These are phyloP conservation scores for Exophiala spinifera DNA, from an alignment of 2,329 filamentous ascomycete species.

Conservation along the genomic window DNA sequence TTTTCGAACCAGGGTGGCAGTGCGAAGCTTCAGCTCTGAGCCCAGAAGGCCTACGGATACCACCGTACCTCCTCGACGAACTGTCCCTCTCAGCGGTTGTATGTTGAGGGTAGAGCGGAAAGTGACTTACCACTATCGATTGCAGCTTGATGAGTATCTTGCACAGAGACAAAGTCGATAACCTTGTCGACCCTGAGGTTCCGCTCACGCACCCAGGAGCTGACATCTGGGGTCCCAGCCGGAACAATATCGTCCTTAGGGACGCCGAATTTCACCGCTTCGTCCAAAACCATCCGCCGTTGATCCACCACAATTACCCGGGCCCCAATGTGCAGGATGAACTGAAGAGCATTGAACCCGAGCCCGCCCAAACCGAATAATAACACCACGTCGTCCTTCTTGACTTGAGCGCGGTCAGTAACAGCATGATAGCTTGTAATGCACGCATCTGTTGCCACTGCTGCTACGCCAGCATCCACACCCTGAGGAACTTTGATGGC, in stretches of 20 bases:
- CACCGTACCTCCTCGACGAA: slow-evolving; percentile 15
- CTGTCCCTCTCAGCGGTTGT: background rate
- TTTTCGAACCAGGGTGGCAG: slow-evolving; percentile 5
- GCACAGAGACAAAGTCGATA: slow-evolving; percentile 17
- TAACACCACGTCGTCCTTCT: slow-evolving; percentile 4
- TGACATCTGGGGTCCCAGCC: background rate
- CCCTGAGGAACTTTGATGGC: slow-evolving; percentile 10
- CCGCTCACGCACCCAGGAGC: slow-evolving; percentile 4
- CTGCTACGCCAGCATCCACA: slow-evolving; percentile 4
- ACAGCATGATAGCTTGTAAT: slow-evolving; percentile 18
- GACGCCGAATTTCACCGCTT: slow-evolving; percentile 18
- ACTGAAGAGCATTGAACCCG: slow-evolving; percentile 20
- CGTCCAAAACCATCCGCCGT: slow-evolving; percentile 16
- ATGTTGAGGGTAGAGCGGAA: background rate
- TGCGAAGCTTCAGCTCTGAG: slow-evolving; percentile 2
- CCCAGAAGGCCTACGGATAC: slow-evolving; percentile 15
- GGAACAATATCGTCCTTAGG: slow-evolving; percentile 11
- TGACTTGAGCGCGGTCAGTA: slow-evolving; percentile 4
- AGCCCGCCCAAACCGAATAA: slow-evolving; percentile 13
- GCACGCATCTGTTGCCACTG: slow-evolving; percentile 17
- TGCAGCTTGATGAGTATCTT: slow-evolving; percentile 12
- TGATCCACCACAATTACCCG: slow-evolving; percentile 13
- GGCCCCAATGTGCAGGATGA: slow-evolving; percentile 11
- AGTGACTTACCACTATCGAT: slow-evolving; percentile 12
- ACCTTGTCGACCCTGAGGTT: slow-evolving; percentile 8